phyloP scores from a whole-genome alignment of 176 grass and related monocot genomes.

The Panicum miliaceum region DNA sequence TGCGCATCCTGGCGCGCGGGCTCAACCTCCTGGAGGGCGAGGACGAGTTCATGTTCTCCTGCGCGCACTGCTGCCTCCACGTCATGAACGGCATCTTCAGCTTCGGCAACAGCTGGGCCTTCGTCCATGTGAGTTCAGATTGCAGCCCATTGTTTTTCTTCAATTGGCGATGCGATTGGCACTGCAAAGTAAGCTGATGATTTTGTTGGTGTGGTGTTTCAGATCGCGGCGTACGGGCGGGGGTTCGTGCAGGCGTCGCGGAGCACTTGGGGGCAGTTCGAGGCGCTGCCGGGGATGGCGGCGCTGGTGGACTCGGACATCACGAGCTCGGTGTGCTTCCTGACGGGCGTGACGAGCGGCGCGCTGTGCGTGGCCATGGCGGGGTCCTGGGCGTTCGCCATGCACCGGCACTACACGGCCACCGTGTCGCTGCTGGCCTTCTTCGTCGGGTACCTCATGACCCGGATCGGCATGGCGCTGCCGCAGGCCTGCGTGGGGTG shows the following conservation, averaged over 20 bases:
- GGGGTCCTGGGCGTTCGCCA: constrained; percentile 71
- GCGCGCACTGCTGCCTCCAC: constrained; percentile 90
- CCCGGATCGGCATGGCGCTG: constrained; percentile 98
- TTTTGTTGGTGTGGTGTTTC: neutral
- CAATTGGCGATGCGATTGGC: neutral
- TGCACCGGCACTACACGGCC: constrained; percentile 79
- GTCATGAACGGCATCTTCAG: constrained; percentile 91
- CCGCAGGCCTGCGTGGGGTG: constrained; percentile 94
- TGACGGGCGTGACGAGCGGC: constrained; percentile 88
- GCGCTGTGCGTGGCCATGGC: constrained; percentile 77
- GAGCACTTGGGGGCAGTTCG: constrained; percentile 93
- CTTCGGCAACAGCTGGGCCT: constrained; percentile 98
- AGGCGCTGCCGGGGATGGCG: constrained; percentile 62
- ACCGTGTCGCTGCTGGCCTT: constrained; percentile 88
- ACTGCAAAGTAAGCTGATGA: neutral
- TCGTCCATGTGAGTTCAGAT: constrained; percentile 71
- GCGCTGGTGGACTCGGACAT: constrained; percentile 93
- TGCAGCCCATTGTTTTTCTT: neutral
- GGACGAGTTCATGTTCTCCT: constrained; percentile 99
- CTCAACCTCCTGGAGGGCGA: constrained; percentile 96
- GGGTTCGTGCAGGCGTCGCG: constrained; percentile 83
- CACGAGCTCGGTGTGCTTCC: constrained; percentile 91
- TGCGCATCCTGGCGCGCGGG: constrained; percentile 84
- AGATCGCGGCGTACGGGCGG: constrained; percentile 90
- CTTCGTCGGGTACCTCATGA: constrained; percentile 97